Evolutionary conservation across 2,329 filamentous ascomycete species (phyloP).

Genomic region (Claviceps lovelessii): DNA sequence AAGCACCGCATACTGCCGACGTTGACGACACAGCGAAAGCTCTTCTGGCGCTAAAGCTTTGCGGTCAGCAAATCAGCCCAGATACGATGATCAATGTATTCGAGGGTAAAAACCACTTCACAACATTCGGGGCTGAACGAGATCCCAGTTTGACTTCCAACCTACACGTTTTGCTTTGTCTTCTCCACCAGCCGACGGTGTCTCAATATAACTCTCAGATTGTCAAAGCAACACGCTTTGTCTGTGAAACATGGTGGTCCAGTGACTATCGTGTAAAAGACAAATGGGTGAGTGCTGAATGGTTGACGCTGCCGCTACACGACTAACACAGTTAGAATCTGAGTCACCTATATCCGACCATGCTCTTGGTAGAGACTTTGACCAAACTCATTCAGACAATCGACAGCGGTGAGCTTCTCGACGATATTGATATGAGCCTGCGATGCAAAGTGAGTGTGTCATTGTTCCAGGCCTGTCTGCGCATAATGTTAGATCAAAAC

Average conservation of each 20-base stretch:
- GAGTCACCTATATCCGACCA: slow-evolving; percentile 6
- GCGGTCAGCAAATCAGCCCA: background rate
- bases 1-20: slow-evolving; percentile 2
- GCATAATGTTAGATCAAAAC: slow-evolving; percentile 5
- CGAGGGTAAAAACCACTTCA: slow-evolving; percentile 3
- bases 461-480: slow-evolving; percentile 5
- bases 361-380: slow-evolving; percentile 6
- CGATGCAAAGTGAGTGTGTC: slow-evolving; percentile 2
- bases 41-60: slow-evolving; percentile 3
- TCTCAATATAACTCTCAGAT: slow-evolving; percentile 5
- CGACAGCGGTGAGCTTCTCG: slow-evolving; percentile 1
- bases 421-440: background rate
- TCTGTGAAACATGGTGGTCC: slow-evolving; percentile 7
- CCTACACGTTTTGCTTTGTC: slow-evolving; percentile 6
- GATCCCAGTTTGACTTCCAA: slow-evolving; percentile 7
- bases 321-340: slow-evolving; percentile 1
- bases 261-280: slow-evolving; percentile 5
- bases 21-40: slow-evolving; percentile 9
- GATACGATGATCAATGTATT: background rate
- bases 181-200: slow-evolving; percentile 1
- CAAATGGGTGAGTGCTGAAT: slow-evolving; percentile 8
- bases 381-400: background rate
- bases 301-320: background rate
- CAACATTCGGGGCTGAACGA: slow-evolving; percentile 6
- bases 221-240: slow-evolving; percentile 4